Evolutionary conservation across 2,329 filamentous ascomycete species (phyloP).

Genomic region (Sarocladium strictum): DNA sequence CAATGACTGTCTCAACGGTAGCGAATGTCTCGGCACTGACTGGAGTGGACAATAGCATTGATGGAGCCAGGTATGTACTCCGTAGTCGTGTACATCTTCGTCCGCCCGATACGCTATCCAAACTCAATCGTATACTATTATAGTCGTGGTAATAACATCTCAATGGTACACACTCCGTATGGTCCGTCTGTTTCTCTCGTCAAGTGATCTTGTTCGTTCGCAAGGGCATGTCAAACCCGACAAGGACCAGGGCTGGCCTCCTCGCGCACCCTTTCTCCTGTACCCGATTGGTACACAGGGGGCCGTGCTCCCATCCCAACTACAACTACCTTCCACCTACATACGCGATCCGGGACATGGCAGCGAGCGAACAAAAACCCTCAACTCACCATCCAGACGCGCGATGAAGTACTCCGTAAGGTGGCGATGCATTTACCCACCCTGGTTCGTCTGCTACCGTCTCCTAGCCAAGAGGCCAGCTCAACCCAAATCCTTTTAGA

Average conservation of each 20-base stretch:
- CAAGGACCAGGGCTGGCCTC: neutral
- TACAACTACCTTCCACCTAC: too few species aligned
- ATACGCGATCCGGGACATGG: neutral
- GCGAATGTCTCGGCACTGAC: neutral
- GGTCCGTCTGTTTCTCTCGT: too few species aligned
- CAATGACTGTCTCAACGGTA: neutral
- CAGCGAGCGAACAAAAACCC: neutral
- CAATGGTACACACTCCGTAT: too few species aligned
- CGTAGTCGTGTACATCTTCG: neutral
- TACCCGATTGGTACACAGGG: neutral
- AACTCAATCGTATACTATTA: neutral
- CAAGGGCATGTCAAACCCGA: too few species aligned
- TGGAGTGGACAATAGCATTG: constrained; percentile 1
- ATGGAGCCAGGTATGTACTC: too few species aligned
- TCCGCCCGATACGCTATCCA: neutral
- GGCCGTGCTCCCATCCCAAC: neutral
- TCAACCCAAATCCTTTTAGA: neutral
- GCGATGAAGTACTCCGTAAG: neutral
- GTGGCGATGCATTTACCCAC: neutral
- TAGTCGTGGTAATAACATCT: too few species aligned
- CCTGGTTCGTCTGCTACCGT: neutral
- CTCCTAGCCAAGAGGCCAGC: neutral
- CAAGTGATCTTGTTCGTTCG: too few species aligned
- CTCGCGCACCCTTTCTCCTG: neutral
- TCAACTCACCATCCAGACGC: neutral